Conservation (phyloP, 2,329 filamentous ascomycete species). For the Hypoxylon sp. region DNA sequence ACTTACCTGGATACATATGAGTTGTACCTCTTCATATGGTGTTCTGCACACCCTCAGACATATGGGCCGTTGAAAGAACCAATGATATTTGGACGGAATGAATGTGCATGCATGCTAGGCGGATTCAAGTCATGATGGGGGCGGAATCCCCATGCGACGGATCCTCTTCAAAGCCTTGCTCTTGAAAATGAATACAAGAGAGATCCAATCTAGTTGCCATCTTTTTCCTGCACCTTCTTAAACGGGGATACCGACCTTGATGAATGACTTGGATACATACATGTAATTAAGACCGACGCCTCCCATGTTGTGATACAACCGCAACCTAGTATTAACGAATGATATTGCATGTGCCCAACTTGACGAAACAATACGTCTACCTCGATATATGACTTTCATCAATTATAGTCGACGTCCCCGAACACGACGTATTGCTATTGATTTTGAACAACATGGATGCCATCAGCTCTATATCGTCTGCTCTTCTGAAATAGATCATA, state of each 20-base stretch:
- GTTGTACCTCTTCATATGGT: constrained; percentile 16
- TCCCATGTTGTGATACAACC: constrained; percentile 30
- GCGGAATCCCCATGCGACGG: constrained; percentile 8
- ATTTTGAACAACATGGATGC: constrained; percentile 14
- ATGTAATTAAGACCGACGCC: constrained; percentile 21
- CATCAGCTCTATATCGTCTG: constrained; percentile 8
- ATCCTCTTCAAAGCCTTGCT: constrained; percentile 4
- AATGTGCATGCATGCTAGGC: constrained; percentile 19
- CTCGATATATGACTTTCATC: constrained; percentile 23
- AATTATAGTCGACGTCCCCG: constrained; percentile 15
- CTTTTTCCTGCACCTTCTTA: constrained; percentile 6
- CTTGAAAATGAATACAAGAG: constrained; percentile 2
- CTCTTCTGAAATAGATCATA: constrained; percentile 5
- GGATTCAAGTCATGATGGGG: constrained; percentile 3
- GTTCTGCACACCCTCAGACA: constrained; percentile 21
- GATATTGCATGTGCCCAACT: constrained; percentile 16
- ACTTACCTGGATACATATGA: constrained; percentile 11
- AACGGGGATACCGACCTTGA: constrained; percentile 7
- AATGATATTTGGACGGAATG: constrained; percentile 9
- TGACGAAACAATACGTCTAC: constrained; percentile 17
- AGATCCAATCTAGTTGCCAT: constrained; percentile 10
- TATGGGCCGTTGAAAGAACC: constrained; percentile 5
- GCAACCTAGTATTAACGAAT: constrained; percentile 26
- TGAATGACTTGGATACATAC: constrained; percentile 8
- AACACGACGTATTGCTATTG: constrained; percentile 24